These are phyloP conservation scores for Huiozyma naganishii DNA, from an alignment of 805 yeast species.

Conservation along the genomic window DNA sequence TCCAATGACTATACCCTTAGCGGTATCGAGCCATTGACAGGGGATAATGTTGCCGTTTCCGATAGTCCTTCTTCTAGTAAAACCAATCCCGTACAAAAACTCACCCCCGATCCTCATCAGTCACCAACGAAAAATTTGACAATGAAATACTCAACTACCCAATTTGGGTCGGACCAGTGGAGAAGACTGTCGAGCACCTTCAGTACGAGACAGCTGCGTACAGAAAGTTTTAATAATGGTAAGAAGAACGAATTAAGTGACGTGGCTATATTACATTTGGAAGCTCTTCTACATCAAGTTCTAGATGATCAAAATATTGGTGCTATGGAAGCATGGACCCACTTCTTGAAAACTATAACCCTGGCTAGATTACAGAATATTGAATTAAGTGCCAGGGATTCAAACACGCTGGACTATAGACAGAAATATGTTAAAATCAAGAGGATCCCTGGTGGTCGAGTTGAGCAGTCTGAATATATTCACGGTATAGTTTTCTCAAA, in stretches of 20 bases:
- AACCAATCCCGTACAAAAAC: too few species aligned
- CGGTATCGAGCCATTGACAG: not conserved
- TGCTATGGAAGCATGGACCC: slow-evolving; percentile 48
- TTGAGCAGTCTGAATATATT: slow-evolving; percentile 47
- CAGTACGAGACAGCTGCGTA: slow-evolving; percentile 2
- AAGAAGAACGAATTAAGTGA: slow-evolving; percentile 27
- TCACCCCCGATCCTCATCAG: not conserved
- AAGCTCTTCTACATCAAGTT: slow-evolving; percentile 46
- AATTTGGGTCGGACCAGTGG: slow-evolving; percentile 7
- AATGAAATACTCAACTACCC: not conserved
- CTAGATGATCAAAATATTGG: slow-evolving; percentile 47
- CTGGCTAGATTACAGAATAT: slow-evolving; percentile 47
- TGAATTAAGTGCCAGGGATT: slow-evolving; percentile 47
- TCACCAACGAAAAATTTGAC: not conserved
- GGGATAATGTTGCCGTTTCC: not conserved
- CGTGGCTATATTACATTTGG: slow-evolving; percentile 34
- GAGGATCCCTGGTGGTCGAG: slow-evolving; percentile 64
- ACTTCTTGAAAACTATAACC: slow-evolving; percentile 35
- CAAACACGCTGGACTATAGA: slow-evolving; percentile 75
- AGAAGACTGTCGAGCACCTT: slow-evolving; percentile 15
- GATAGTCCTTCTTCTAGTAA: too few species aligned
- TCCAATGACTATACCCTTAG: not conserved
- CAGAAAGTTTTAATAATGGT: slow-evolving; percentile 2
- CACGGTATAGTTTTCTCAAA: slow-evolving; percentile 83
- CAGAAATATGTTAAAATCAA: slow-evolving; percentile 76